Conservation (phyloP, 2,329 filamentous ascomycete species). For the Alternaria tenuissima region DNA sequence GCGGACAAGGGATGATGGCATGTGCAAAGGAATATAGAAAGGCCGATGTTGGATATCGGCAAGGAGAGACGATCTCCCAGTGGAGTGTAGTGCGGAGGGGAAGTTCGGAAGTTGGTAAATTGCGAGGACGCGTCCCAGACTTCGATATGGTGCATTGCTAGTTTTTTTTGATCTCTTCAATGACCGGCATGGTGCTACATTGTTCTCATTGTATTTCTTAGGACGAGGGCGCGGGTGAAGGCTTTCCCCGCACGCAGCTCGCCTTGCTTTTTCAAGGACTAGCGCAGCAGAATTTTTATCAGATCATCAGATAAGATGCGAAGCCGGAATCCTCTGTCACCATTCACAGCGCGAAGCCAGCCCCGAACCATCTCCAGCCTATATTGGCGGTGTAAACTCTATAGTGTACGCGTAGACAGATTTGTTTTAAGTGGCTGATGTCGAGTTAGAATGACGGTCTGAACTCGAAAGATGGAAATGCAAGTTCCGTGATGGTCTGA, state of each 20-base stretch:
- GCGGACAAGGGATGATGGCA: not conserved
- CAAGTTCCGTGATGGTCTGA: not conserved
- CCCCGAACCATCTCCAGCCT: slow-evolving; percentile 12
- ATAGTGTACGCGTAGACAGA: not conserved
- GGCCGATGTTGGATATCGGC: not conserved
- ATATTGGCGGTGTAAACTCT: not conserved
- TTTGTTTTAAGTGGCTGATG: not conserved
- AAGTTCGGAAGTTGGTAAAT: not conserved
- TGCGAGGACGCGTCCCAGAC: not conserved
- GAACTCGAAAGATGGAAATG: not conserved
- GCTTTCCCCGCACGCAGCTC: not conserved
- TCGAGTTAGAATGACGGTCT: not conserved
- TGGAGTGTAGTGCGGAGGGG: not conserved
- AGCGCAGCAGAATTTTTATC: slow-evolving; percentile 18
- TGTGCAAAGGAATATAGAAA: not conserved
- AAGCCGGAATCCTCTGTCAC: slow-evolving; percentile 8
- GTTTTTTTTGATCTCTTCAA: fast-evolving
- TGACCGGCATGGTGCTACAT: not conserved
- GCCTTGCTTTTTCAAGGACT: not conserved
- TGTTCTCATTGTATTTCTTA: not conserved
- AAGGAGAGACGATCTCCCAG: not conserved
- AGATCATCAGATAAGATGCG: slow-evolving; percentile 29
- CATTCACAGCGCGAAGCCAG: slow-evolving; percentile 3
- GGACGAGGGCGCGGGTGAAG: not conserved
- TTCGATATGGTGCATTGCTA: not conserved